phyloP scores from a whole-genome alignment of 306 rosid species.

The Trifolium subterraneum region DNA sequence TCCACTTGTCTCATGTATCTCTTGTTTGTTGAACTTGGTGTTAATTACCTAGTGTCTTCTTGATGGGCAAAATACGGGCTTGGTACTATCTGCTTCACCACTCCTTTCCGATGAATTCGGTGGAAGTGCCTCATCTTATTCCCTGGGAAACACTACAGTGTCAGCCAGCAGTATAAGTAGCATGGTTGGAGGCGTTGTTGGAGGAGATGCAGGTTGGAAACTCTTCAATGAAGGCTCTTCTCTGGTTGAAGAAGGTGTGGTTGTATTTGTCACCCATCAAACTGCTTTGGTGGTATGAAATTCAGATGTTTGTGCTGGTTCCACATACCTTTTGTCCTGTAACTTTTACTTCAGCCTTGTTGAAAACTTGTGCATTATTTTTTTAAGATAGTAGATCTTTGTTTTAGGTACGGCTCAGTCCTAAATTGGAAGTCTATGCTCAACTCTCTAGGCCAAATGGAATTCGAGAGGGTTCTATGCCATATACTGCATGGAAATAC shows the following conservation, averaged over 20 bases:
- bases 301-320: slow-evolving; percentile 56
- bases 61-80: slow-evolving; percentile 94
- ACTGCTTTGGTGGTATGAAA: slow-evolving; percentile 93
- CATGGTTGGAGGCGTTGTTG: slow-evolving; percentile 97
- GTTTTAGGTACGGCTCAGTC: slow-evolving; percentile 77
- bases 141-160: slow-evolving; percentile 61
- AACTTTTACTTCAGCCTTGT: slow-evolving; percentile 40
- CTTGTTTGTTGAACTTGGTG: slow-evolving; percentile 46
- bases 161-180: slow-evolving; percentile 85
- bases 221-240: slow-evolving; percentile 94
- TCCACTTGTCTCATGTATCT: slow-evolving; percentile 45
- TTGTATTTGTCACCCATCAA: slow-evolving; percentile 93
- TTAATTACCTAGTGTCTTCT: slow-evolving; percentile 81
- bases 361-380: slow-evolving; percentile 30
- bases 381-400: slow-evolving; percentile 41
- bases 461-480: slow-evolving; percentile 94
- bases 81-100: slow-evolving; percentile 89
- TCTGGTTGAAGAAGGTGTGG: slow-evolving; percentile 86
- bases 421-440: slow-evolving; percentile 75
- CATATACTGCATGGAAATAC: slow-evolving; percentile 97
- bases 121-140: slow-evolving; percentile 64
- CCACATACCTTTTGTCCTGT: slow-evolving; percentile 45
- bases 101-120: slow-evolving; percentile 71
- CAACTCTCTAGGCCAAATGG: slow-evolving; percentile 89
- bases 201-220: slow-evolving; percentile 95